A percentile compares a stretch with the other conserved stretches of the same genome.
Evolutionary conservation across 768 basidiomycete species (phyloP).

Genomic region (Trametes meyenii): DNA sequence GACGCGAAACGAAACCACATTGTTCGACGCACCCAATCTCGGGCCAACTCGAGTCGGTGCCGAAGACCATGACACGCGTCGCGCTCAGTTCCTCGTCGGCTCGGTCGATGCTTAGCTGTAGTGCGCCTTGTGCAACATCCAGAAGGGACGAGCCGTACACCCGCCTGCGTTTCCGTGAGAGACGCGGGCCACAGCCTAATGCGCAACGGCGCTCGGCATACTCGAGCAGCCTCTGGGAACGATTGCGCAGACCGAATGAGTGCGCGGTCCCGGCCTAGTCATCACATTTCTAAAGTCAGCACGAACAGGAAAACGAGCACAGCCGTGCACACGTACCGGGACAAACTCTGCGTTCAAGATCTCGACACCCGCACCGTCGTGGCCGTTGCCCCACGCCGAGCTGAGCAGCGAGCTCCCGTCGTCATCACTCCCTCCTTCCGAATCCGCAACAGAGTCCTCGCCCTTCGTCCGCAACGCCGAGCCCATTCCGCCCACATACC

Average conservation of each 20-base stretch:
- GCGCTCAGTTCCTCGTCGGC: conserved; percentile 15
- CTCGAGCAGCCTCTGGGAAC: conserved; percentile 66
- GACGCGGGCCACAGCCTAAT: conserved; percentile 30
- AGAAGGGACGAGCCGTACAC: conserved; percentile 4
- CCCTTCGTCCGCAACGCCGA: conserved; percentile 27
- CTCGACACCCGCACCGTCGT: conserved; percentile 78
- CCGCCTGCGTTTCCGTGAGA: conserved; percentile 15
- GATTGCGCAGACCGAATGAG: conserved; percentile 60
- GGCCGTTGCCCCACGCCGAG: conserved; percentile 76
- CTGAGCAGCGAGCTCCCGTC: conserved; percentile 38
- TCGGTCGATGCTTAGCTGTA: conserved; percentile 13
- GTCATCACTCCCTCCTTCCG: conserved; percentile 11
- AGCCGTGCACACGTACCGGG: conserved; percentile 48
- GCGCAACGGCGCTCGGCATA: conserved; percentile 63
- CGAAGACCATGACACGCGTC: conserved; percentile 23
- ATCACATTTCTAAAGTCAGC: not conserved
- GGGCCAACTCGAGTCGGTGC: conserved; percentile 22
- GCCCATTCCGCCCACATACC: conserved; percentile 49
- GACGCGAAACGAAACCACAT: not conserved
- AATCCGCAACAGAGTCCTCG: conserved; percentile 10
- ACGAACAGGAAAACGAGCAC: not conserved
- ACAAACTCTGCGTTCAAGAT: conserved; percentile 65
- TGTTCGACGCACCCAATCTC: conserved; percentile 12
- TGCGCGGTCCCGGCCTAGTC: conserved; percentile 55
- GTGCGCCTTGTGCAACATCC: conserved; percentile 7